Percentiles rank a stretch among this genome's conserved stretches.
These are phyloP conservation scores for Tetrapisispora fleetii DNA, from an alignment of 805 yeast species.

Conservation along the genomic window DNA sequence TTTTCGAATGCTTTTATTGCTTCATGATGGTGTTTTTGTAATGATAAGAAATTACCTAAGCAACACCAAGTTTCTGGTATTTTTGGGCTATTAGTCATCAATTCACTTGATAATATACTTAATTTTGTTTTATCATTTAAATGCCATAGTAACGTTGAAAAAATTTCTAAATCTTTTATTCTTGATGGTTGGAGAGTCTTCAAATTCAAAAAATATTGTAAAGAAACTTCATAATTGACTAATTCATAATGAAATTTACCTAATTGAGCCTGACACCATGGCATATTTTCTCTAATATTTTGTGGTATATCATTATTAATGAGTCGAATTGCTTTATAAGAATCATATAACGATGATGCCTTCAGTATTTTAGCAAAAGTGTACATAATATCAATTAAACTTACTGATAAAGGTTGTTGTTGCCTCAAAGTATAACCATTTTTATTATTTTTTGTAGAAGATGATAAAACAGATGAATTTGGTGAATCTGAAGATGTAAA, in stretches of 20 bases:
- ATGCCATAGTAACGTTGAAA: constrained; percentile 90
- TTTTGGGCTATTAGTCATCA: constrained; percentile 52
- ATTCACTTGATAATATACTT: constrained; percentile 73
- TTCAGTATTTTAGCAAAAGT: constrained; percentile 14
- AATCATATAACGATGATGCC: constrained; percentile 44
- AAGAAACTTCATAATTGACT: constrained; percentile 73
- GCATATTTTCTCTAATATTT: constrained; percentile 52
- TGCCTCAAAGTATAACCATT: not conserved
- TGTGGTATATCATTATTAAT: constrained; percentile 46
- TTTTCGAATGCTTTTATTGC: constrained; percentile 81
- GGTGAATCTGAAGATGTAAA: constrained; percentile 1
- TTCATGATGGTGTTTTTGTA: constrained; percentile 76
- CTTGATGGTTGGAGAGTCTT: constrained; percentile 69
- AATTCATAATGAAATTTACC: constrained; percentile 82
- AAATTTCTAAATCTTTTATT: constrained; percentile 80
- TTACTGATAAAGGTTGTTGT: not conserved
- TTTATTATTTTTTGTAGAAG: not conserved
- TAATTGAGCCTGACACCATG: constrained; percentile 74
- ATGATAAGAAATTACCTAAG: constrained; percentile 79
- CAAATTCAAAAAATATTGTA: constrained; percentile 49
- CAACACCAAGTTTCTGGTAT: constrained; percentile 87
- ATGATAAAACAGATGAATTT: not conserved
- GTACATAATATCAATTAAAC: constrained; percentile 9
- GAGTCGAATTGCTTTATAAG: constrained; percentile 66
- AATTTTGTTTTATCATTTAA: constrained; percentile 69